Evolutionary conservation across 108 stramenopile genomes (phyloP).

Genomic region (Parmales sp.): DNA sequence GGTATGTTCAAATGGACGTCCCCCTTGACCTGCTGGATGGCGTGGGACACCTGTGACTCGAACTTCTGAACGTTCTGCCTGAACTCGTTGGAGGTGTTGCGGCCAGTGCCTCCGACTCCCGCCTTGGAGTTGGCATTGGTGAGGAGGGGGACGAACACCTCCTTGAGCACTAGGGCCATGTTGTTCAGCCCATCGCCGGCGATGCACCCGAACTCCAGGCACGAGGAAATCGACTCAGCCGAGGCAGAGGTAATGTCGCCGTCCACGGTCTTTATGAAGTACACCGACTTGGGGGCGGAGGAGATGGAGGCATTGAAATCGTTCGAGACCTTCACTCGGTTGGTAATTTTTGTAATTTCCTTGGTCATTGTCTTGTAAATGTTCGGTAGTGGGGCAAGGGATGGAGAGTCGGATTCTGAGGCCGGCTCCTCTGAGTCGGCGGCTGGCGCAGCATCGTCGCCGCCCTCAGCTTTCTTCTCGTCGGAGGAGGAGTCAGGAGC

Average conservation of each 20-base stretch:
- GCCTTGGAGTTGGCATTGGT: neutral
- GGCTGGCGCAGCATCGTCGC: neutral
- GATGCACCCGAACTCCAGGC: slow-evolving; percentile 8
- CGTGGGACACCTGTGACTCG: slow-evolving; percentile 31
- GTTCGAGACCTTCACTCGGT: neutral
- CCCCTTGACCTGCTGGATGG: slow-evolving; percentile 37
- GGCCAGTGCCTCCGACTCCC: neutral
- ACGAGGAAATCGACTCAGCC: neutral
- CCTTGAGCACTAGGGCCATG: neutral
- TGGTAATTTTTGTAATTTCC: neutral
- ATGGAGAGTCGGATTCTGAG: neutral
- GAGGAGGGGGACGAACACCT: neutral
- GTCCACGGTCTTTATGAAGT: slow-evolving; percentile 7
- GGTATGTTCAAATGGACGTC: slow-evolving; percentile 42
- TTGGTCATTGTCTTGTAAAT: neutral
- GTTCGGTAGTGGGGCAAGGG: neutral
- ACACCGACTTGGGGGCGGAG: neutral
- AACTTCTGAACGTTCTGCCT: slow-evolving; percentile 37
- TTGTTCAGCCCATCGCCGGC: slow-evolving; percentile 4
- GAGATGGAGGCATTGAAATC: neutral
- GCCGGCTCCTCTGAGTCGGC: too few species aligned
- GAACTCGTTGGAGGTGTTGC: slow-evolving; percentile 28
- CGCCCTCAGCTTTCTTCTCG: neutral
- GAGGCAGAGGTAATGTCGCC: neutral
- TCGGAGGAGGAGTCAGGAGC: neutral